Evolutionary conservation across 768 basidiomycete species (phyloP), one percentile per base, ranked within the genome.

Genomic region (Xerocomellus dryophilus): DNA sequence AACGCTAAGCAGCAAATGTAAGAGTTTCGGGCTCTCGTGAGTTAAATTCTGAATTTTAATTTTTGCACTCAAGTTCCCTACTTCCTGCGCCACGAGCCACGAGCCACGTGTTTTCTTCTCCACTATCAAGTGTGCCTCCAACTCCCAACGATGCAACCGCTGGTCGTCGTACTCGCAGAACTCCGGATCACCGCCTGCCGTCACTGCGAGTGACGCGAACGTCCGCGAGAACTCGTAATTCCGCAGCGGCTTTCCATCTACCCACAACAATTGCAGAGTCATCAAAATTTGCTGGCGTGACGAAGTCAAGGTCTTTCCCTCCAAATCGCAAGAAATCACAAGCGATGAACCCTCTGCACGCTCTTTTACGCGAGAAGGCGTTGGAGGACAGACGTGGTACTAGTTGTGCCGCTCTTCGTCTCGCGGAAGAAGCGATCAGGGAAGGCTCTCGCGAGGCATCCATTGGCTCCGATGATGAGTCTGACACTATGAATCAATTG

Each of bases 311-410:
- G 14, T 40, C 54, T 15, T 18, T 38, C 9, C 27, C 41, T 0
- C 29, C 23, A 44, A 56, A 52, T 15, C 55, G 50, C 40, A 71
- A 69, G 59, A 66, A 56, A 36, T 40, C 54, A n/a, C 41, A 12
- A 20, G 61, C 66, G 11, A n/a, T n/a, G 31, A 80, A 83, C 56
- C 85, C 86, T 10, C 72, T 88, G 20, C 76, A 75, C 45, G 76
- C 71, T 2, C 75, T 86, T 29, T 64, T 85, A 36, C 79, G 75
- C 57, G 83, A 85, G 66, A 85, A 82, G 62, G 56, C 59, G 17
- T 40, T 61, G 23, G 61, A 62, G 41, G 59, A 71, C 6, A 66
- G 59, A 39, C 71, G 59, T 20, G 69, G 71, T 14, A 71, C 74
- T 25, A 76, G 76, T 40, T 66, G 43, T 14, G 68, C 74, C 8